Percentiles rank a stretch among this genome's conserved stretches.
These are phyloP conservation scores for Ceratopteris richardii DNA, from an alignment of 75 land plant species.

Conservation along the genomic window DNA sequence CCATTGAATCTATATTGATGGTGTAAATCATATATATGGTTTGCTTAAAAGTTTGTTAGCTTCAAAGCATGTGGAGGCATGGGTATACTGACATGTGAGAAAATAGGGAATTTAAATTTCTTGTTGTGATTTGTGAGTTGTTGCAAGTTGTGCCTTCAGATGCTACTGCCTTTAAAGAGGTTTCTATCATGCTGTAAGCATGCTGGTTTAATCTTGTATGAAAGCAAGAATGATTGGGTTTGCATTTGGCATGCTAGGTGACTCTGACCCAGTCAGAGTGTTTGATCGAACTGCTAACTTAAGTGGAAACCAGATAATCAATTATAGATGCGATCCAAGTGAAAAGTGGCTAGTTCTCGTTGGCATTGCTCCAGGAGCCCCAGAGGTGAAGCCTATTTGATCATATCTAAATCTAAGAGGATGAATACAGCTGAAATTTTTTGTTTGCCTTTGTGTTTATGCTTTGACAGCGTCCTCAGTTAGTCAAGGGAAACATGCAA, in stretches of 20 bases:
- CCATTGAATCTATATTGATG: background rate
- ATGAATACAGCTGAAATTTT: background rate
- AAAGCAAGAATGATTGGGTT: background rate
- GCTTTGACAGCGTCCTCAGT: conserved; percentile 78
- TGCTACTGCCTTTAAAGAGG: too few species aligned
- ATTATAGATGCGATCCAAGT: conserved; percentile 88
- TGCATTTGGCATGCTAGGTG: conserved; percentile 36
- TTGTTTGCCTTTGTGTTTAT: background rate
- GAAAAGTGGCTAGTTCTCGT: conserved; percentile 98
- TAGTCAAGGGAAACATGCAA: conserved; percentile 99
- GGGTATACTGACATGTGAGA: too few species aligned
- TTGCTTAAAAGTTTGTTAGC: too few species aligned
- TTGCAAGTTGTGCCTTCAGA: too few species aligned
- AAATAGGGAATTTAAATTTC: too few species aligned
- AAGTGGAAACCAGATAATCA: conserved; percentile 86
- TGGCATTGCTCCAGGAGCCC: conserved; percentile 97
- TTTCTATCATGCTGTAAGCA: too few species aligned
- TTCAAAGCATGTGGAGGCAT: too few species aligned
- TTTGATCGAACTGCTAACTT: conserved; percentile 93
- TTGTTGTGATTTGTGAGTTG: too few species aligned
- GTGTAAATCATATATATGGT: too few species aligned
- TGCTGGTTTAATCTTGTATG: background rate
- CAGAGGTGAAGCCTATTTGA: conserved; percentile 74
- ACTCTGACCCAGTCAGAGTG: conserved; percentile 86
- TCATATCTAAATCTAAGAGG: background rate